Conservation (phyloP, 306 rosid genomes). For the Cucurbita pepo region DNA sequence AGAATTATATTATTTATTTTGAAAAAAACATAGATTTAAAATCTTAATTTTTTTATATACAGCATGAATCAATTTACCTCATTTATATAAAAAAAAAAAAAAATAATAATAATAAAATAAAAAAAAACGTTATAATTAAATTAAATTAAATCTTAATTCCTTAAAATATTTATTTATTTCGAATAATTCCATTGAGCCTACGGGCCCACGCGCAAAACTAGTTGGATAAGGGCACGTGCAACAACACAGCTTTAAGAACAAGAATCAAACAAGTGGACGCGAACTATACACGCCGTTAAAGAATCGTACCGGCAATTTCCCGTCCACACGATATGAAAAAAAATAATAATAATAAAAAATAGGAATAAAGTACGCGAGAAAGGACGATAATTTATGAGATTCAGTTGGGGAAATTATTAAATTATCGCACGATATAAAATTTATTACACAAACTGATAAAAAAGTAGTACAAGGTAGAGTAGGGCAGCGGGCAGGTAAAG, state of each 20-base stretch:
- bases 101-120: too few species aligned
- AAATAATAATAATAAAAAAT: too few species aligned
- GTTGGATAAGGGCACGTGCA: not conserved
- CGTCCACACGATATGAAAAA: not conserved
- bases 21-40: too few species aligned
- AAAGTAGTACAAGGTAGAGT: not conserved
- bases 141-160: too few species aligned
- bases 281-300: not conserved
- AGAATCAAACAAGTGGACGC: not conserved
- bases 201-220: not conserved
- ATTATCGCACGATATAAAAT: not conserved
- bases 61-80: too few species aligned
- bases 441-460: not conserved
- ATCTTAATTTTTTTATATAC: too few species aligned
- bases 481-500: not conserved
- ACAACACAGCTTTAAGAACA: not conserved
- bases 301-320: not conserved
- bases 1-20: too few species aligned
- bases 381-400: not conserved
- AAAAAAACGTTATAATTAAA: too few species aligned
- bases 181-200: not conserved
- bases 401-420: not conserved
- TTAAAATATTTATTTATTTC: too few species aligned
- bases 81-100: too few species aligned
- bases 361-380: not conserved